Conservation (phyloP, 768 basidiomycete genomes). For the Lactifluus subvellereus region DNA sequence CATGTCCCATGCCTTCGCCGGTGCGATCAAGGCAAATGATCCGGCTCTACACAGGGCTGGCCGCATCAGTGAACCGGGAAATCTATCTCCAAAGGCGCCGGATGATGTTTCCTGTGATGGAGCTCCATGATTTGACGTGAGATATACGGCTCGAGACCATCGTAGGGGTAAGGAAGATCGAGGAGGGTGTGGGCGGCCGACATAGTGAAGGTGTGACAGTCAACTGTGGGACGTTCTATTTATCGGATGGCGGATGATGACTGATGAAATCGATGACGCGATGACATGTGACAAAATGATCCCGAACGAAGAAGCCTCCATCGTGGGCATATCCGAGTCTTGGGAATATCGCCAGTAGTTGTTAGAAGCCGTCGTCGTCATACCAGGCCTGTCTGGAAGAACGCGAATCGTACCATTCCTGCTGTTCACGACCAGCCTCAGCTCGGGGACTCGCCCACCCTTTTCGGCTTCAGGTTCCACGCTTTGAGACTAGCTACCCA, state of each 20-base stretch:
- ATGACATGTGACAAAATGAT: background rate
- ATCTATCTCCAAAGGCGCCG: slow-evolving; percentile 43
- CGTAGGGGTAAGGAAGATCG: slow-evolving; percentile 68
- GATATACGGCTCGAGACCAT: slow-evolving; percentile 94
- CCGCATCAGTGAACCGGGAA: slow-evolving; percentile 36
- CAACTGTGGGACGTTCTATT: slow-evolving; percentile 14
- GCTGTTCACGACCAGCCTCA: too few species aligned
- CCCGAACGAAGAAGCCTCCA: too few species aligned
- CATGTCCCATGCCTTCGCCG: slow-evolving; percentile 66
- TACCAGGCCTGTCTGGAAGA: too few species aligned
- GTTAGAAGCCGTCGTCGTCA: too few species aligned
- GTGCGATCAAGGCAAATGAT: slow-evolving; percentile 77
- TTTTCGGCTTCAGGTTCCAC: too few species aligned
- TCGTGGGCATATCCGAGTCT: too few species aligned
- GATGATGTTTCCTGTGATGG: slow-evolving; percentile 94
- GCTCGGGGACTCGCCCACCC: too few species aligned
- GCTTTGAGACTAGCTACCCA: too few species aligned
- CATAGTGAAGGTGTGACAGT: slow-evolving; percentile 15
- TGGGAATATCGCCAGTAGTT: too few species aligned
- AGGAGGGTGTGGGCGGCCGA: slow-evolving; percentile 52
- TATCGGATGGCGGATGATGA: slow-evolving; percentile 13
- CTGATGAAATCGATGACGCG: slow-evolving; percentile 13
- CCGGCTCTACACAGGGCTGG: slow-evolving; percentile 61
- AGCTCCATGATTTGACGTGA: slow-evolving; percentile 88
- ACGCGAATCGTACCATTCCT: too few species aligned